Evolutionary conservation across 106 monocot species (phyloP), one percentile per base, ranked within the genome.

Genomic region (Dendrobium chrysotoxum): DNA sequence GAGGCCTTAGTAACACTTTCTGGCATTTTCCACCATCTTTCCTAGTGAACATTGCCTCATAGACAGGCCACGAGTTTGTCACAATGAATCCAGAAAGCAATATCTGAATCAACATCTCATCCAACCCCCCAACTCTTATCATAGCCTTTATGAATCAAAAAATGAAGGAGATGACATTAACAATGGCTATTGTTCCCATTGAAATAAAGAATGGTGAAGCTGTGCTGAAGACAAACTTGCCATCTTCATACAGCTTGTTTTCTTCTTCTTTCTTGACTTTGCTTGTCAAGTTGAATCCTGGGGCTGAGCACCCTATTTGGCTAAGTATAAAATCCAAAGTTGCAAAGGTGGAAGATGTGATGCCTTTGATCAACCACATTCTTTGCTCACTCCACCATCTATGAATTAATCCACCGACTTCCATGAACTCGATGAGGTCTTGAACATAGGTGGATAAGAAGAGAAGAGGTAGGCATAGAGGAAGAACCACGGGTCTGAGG

Each of bases 301-400:
- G 28, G 0, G 86, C 42, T 2, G 86, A 76, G 21, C 87, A 61
- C n/a, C 93, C 91, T 2, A 89, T 9, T 5, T 87, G 65, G 15
- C 88, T 82, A 7, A 88, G 79, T 4, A 57, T 40, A 30, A 87
- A 92, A 28, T 87, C 68, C 7, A 90, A 3, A 26, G 50, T 53
- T 5, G 83, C 93, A 23, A 88, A 87, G 18, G 81, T 80, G 38
- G 72, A 84, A 4, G 84, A 80, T 30, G 96, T 90, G 80, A 92
- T 55, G 2, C 87, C 84, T 26, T 70, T 90, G 23, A 89, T 85
- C 93, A 96, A 76, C 93, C 92, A 96, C 79, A 92, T 88, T 47
- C 96, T 85, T 66, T 96, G 93, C 39, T 90, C 90, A 28, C 85
- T 92, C 91, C 96, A 96, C 96, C 96, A 96, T 15, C 75, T 79